Evolutionary conservation across 2,329 filamentous ascomycete species (phyloP), one percentile per base, ranked within the genome.

Genomic region (Fusarium chaquense): DNA sequence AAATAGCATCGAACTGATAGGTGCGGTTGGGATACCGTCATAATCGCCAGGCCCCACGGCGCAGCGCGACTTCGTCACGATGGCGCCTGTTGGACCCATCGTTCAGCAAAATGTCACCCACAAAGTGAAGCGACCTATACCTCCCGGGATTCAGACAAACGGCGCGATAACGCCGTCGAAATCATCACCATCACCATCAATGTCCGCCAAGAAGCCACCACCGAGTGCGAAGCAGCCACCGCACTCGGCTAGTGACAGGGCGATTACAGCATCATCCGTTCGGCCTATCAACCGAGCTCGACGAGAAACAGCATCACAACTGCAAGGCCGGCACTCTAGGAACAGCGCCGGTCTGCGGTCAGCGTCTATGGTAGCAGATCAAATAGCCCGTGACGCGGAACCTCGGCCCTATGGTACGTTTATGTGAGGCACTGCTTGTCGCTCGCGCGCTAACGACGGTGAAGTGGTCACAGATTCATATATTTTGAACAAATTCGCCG

Each of bases 401-500:
- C 83, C 84, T 40, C 84, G 80, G 18, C 87, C 87, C 32, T 87
- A 87, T 73, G 79, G 87, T 89, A 82, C 60, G 51, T 59, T 51
- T 10, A 55, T 43, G 24, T 33, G 18, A 24, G 35, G n/a, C 13
- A 32, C 46, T 24, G 24, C 35, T 49, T 33, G 32, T 32, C 30
- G 54, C 13, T 54, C 32, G 47, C 28, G 53, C 44, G 41, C 76
- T 79, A 72, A 78, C 67, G 33, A 58, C 16, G 20, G 28, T 50
- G 46, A 51, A 94, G 93, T 95, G 44, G 87, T 91, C 77, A 91
- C 90, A 32, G 88, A 90, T 65, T 81, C 86, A 16, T 93, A 96
- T 74, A 93, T 98, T 49, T 84, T 98, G n/a, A 90, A 88, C 73
- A 97, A 94, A 80, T 94, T 91, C 80, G 85, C 85, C 81, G 75